These are phyloP conservation scores for Hansfordia pulvinata DNA, from an alignment of 2,329 filamentous ascomycete genomes.

Conservation along the genomic window DNA sequence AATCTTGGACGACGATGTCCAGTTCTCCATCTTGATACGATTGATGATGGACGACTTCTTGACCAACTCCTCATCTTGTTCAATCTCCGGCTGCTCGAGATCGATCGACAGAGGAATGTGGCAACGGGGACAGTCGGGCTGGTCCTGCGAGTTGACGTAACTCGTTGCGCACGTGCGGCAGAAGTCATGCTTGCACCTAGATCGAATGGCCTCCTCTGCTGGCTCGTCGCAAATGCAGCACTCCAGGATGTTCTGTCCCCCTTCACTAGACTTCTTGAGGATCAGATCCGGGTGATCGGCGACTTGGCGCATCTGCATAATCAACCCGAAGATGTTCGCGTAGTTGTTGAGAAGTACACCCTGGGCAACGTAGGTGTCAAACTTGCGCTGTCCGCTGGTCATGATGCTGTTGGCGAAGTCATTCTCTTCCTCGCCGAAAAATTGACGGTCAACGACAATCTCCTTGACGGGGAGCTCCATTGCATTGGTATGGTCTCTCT, in stretches of 20 bases:
- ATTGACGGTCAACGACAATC: constrained; percentile 82
- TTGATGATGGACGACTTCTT: constrained; percentile 98
- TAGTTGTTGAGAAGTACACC: constrained; percentile 96
- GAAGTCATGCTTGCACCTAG: constrained; percentile 86
- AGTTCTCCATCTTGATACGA: constrained; percentile 96
- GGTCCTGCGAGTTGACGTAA: constrained; percentile 67
- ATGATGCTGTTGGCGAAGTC: constrained; percentile 95
- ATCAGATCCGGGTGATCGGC: constrained; percentile 93
- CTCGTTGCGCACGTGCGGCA: constrained; percentile 69
- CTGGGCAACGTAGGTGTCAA: constrained; percentile 89
- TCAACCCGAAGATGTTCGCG: constrained; percentile 95
- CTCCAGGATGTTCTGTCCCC: constrained; percentile 79
- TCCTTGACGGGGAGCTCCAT: constrained; percentile 97
- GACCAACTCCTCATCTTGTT: constrained; percentile 73
- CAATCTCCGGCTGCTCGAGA: constrained; percentile 87
- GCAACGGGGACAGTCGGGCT: constrained; percentile 75
- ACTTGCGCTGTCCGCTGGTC: constrained; percentile 76
- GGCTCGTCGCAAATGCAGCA: constrained; percentile 95
- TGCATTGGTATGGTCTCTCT: constrained; percentile 81
- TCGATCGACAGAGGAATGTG: constrained; percentile 86
- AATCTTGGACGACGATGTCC: constrained; percentile 97
- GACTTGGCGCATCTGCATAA: constrained; percentile 98
- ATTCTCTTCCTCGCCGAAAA: constrained; percentile 91
- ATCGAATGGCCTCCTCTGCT: constrained; percentile 86
- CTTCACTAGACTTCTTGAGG: constrained; percentile 72